These are phyloP conservation scores for Suhomyces bokatorum DNA, from an alignment of 1,139 yeast species.

Conservation along the genomic window DNA sequence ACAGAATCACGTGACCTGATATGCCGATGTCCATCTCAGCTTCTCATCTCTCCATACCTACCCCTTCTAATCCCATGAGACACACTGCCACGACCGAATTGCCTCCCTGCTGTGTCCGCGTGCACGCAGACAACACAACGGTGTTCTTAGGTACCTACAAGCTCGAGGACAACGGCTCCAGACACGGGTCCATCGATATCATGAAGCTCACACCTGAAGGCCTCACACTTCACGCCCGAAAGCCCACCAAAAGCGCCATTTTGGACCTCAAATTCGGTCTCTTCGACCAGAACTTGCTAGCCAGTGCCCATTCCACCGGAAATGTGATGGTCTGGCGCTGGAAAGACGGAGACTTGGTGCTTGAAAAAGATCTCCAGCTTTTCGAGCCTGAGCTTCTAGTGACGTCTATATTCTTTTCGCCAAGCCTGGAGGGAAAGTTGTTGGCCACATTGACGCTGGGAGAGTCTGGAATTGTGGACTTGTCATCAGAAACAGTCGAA, in stretches of 20 bases:
- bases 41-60: background rate
- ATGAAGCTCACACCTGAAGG: constrained; percentile 32
- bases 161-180: constrained; percentile 54
- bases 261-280: constrained; percentile 74
- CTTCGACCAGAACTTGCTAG: constrained; percentile 45
- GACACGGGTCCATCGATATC: constrained; percentile 77
- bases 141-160: constrained; percentile 79
- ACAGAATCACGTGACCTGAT: background rate
- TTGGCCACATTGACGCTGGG: constrained; percentile 66
- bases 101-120: constrained; percentile 83
- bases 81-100: constrained; percentile 40
- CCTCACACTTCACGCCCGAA: constrained; percentile 25
- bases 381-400: constrained; percentile 55
- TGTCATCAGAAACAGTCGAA: constrained; percentile 16
- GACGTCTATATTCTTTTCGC: constrained; percentile 68
- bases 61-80: background rate
- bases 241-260: constrained; percentile 60
- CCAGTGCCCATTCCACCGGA: constrained; percentile 83
- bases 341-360: constrained; percentile 14
- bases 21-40: no score
- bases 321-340: constrained; percentile 63
- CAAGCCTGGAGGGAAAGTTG: constrained; percentile 31
- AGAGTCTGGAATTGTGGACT: constrained; percentile 36
- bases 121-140: constrained; percentile 53
- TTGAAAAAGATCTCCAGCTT: constrained; percentile 30